Base-by-base conservation (phyloP, 176 grass and related monocot species). In the Carex scoparia region DNA sequence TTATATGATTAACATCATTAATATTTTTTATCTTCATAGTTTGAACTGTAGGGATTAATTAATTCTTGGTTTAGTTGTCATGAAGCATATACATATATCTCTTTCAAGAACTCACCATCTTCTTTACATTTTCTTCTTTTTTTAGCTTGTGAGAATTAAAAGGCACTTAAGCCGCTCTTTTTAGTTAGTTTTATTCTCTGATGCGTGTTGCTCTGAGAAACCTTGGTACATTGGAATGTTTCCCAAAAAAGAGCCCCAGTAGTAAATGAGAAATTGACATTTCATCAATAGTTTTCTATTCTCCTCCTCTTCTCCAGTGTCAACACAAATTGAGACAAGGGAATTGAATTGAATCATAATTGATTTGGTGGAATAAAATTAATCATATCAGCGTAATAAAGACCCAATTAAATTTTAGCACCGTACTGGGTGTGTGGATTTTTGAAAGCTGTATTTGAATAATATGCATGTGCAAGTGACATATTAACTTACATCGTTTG, bases 161-260 rank as follows among this genome's bases (percentile, higher is more conserved):
- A 33, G 57, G 74, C 53, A 18, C 8, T 58, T 79, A 33, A 79
- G 27, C 53, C 53, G 5, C 51, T 79, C 74, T 33, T 79, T 76
- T 79, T 58, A 10, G 48, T 51, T 49, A 18, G 74, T 56, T 56
- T 56, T 56, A 79, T 79, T 56, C 74, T 79, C 74, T 79, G 28
- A 79, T 79, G 74, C 74, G 74, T 79, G 74, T 58, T 30, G 53
- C 74, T 58, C 53, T 58, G 53, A 57, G 27, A 79, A 79, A 30
- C 51, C 74, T 79, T 78, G 49, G 12, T 54, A 5, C 4, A 78
- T 78, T 51, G 1, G 27, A 77, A 77, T 77, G 19, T 77, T 31
- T 57, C 53, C 74, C 28, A 33, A 56, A 58, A 79, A 51, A 51
- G 48, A 76, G 48, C 14, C 72, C n/a, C n/a, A 33, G 27, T 65